Percentiles rank a stretch among this genome's conserved stretches.
These are phyloP conservation scores for Solanum hybrid DNA, from an alignment of 305 asterid genomes.

Conservation along the genomic window DNA sequence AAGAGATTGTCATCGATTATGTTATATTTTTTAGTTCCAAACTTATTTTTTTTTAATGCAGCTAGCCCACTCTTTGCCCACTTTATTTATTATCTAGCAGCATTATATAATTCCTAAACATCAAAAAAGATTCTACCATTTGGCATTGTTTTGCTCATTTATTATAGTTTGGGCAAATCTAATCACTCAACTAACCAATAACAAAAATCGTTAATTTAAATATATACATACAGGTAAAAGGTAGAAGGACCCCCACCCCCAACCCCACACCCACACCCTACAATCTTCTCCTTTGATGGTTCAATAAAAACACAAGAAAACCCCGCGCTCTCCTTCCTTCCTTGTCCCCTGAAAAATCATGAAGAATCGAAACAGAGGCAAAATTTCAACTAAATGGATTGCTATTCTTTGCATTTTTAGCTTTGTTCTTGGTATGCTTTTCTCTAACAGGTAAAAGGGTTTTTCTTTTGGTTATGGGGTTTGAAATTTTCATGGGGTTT, in stretches of 20 bases:
- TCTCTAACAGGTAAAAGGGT: slow-evolving; percentile 39
- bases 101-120: not conserved
- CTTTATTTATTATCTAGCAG: not conserved
- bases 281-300: not conserved
- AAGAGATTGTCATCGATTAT: not conserved
- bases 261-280: not conserved
- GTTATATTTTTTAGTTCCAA: not conserved
- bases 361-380: slow-evolving; percentile 36
- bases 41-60: no score
- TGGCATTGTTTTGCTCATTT: not conserved
- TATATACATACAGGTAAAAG: not conserved
- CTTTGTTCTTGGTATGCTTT: slow-evolving; percentile 54
- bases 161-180: not conserved
- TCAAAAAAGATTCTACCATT: not conserved
- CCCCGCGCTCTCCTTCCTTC: not conserved
- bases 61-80: not conserved
- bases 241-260: no score
- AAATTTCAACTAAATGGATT: slow-evolving; percentile 45
- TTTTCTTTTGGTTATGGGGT: not conserved
- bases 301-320: not conserved
- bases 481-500: not conserved
- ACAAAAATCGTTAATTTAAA: not conserved
- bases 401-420: slow-evolving; percentile 40
- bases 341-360: not conserved
- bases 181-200: not conserved